Conservation (phyloP, 2,329 filamentous ascomycete genomes). For the Diaporthe sp. region DNA sequence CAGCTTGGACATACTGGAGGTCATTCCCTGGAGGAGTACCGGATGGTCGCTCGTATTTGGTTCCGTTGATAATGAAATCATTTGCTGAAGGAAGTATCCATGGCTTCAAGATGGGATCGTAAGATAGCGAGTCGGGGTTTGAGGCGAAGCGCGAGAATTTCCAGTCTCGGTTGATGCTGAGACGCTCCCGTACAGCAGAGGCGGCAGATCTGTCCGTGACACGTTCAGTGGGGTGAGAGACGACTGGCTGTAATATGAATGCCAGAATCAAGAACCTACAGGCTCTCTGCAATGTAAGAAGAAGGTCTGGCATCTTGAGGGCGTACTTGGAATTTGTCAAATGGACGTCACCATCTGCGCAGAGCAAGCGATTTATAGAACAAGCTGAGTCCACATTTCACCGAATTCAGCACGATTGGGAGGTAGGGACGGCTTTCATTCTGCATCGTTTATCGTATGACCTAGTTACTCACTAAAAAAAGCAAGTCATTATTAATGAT, state of each 20-base stretch:
- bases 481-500: neutral
- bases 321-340: neutral
- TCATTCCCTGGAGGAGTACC: constrained; percentile 12
- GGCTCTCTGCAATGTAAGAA: neutral
- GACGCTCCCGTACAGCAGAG: neutral
- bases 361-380: neutral
- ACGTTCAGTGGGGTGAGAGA: neutral
- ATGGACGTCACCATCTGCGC: neutral
- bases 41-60: constrained; percentile 2
- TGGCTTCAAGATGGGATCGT: neutral
- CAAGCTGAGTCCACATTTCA: neutral
- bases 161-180: neutral
- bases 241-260: neutral
- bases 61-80: constrained; percentile 7
- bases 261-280: neutral
- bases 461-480: too few relatives aligned
- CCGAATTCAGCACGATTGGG: neutral
- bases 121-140: constrained; percentile 1
- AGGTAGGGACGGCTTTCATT: neutral
- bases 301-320: neutral
- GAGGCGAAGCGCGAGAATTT: neutral
- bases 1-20: neutral
- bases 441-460: neutral
- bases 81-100: constrained; percentile 17
- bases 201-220: too few relatives aligned